These are phyloP conservation scores for maize (Zea mays) DNA, from an alignment of 176 grass and related monocot genomes.

Conservation along the genomic window Zm-B73-REFERENCE-NAM-5.0 NC_050104.1:7777001-7777500, in stretches of 20 bases:
- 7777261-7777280: background rate
- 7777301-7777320: background rate
- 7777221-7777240: background rate
- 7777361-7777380: background rate
- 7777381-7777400: background rate
- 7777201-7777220: background rate
- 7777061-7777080: slow-evolving; percentile 35
- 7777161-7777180: background rate
- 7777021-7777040: background rate
- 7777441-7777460: too few species aligned
- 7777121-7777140: slow-evolving; percentile 22
- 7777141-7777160: background rate
- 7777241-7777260: background rate
- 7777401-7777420: too few species aligned
- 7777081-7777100: slow-evolving; percentile 27
- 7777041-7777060: slow-evolving; percentile 42
- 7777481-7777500: too few species aligned
- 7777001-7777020: background rate
- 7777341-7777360: background rate
- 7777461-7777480: too few species aligned
- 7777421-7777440: too few species aligned
- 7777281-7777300: background rate
- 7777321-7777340: background rate
- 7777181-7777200: background rate
- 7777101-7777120: slow-evolving; percentile 33